Conservation (phyloP, 106 monocot genomes). For the Allium fistulosum region DNA sequence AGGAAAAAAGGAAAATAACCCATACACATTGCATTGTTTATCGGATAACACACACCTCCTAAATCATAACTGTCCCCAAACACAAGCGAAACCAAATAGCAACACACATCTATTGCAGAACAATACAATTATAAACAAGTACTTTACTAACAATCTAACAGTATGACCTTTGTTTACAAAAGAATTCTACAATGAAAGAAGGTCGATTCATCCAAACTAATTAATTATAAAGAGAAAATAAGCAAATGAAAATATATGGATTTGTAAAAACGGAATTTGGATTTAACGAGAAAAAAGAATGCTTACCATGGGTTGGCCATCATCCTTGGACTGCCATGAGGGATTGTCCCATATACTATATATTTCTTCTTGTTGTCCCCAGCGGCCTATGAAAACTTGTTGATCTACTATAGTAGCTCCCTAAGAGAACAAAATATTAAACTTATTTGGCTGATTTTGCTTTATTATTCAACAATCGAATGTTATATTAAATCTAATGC, state of each 20-base stretch:
- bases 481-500: too few relatives aligned
- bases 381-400: constrained; percentile 71
- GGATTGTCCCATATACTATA: constrained; percentile 57
- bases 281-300: background rate
- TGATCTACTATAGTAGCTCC: constrained; percentile 92
- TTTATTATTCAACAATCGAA: background rate
- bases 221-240: background rate
- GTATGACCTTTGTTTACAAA: too few relatives aligned
- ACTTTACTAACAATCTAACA: too few relatives aligned
- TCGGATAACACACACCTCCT: too few relatives aligned
- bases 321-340: constrained; percentile 44
- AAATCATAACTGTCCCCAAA: too few relatives aligned
- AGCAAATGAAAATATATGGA: background rate
- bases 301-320: constrained; percentile 39
- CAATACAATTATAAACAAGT: too few relatives aligned
- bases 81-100: too few relatives aligned
- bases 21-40: too few relatives aligned
- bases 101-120: too few relatives aligned
- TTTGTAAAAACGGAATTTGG: background rate
- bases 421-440: constrained; percentile 37
- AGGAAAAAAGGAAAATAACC: too few relatives aligned
- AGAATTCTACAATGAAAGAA: too few relatives aligned
- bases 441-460: background rate
- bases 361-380: constrained; percentile 64
- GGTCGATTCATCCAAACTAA: too few relatives aligned